Percentiles rank a stretch among this genome's conserved stretches.
Evolutionary conservation across 73 alveolate species (phyloP).

Genomic region (Paramecium caudatum): DNA sequence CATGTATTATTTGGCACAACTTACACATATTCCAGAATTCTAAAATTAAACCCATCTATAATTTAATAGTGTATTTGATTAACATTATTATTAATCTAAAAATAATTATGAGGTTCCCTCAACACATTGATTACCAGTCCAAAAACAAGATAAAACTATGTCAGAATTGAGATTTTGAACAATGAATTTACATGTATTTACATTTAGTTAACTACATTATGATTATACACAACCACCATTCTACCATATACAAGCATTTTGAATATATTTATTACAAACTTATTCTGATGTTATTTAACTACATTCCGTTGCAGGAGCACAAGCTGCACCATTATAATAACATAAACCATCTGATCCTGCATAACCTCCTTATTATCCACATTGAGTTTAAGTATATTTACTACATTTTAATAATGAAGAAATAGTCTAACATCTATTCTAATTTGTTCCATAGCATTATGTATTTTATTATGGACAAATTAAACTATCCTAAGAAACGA

Average conservation of each 20-base stretch:
- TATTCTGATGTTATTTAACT: not conserved
- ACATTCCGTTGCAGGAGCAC: not conserved
- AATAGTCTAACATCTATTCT: not conserved
- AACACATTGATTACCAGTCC: not conserved
- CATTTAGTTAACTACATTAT: not conserved
- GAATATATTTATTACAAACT: slow-evolving; percentile 13
- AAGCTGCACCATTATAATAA: not conserved
- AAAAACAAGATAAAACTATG: not conserved
- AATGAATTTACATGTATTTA: not conserved
- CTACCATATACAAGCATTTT: slow-evolving; percentile 30
- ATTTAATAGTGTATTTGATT: slow-evolving; percentile 7
- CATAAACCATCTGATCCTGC: not conserved
- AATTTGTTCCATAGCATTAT: not conserved
- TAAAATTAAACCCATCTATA: not conserved
- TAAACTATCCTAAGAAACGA: not conserved
- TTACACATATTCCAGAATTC: not conserved
- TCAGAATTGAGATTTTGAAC: not conserved
- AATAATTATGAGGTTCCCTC: not conserved
- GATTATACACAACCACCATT: not conserved
- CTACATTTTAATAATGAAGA: not conserved
- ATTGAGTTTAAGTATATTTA: not conserved
- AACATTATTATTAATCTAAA: not conserved
- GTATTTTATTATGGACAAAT: not conserved
- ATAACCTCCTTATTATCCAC: slow-evolving; percentile 39
- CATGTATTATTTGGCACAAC: not conserved